Conservation (phyloP, 345 rosid genomes). For the Firmiana major region DNA sequence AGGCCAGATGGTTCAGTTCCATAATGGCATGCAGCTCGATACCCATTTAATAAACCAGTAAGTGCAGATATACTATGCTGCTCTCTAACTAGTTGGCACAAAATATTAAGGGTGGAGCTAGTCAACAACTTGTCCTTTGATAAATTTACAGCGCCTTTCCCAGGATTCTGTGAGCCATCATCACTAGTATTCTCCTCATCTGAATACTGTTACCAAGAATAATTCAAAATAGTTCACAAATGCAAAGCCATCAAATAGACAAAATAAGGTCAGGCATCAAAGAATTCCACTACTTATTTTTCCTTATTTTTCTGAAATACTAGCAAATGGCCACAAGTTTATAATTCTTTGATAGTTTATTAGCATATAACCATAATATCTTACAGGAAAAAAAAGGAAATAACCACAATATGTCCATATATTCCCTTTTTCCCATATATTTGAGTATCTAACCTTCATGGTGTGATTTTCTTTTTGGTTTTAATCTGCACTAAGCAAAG, state of each 20-base stretch:
- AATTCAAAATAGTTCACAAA: conserved; percentile 5
- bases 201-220: conserved; percentile 37
- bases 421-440: not conserved
- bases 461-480: not conserved
- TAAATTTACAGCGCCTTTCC: conserved; percentile 32
- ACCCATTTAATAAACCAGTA: conserved; percentile 58
- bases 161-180: conserved; percentile 28
- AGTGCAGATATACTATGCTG: conserved; percentile 57
- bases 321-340: not conserved
- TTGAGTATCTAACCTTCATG: not conserved
- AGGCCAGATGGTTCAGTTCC: conserved; percentile 47
- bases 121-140: conserved; percentile 35
- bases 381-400: not conserved
- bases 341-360: not conserved
- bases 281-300: not conserved
- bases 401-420: not conserved
- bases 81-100: conserved; percentile 49
- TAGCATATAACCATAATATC: not conserved
- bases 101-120: conserved; percentile 40
- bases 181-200: conserved; percentile 42
- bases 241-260: conserved; percentile 3
- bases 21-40: conserved; percentile 75
- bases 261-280: not conserved
- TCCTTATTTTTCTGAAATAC: not conserved
- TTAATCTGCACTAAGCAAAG: not conserved